Conservation (phyloP, 106 monocot genomes). For the Apostasia ramifera region DNA sequence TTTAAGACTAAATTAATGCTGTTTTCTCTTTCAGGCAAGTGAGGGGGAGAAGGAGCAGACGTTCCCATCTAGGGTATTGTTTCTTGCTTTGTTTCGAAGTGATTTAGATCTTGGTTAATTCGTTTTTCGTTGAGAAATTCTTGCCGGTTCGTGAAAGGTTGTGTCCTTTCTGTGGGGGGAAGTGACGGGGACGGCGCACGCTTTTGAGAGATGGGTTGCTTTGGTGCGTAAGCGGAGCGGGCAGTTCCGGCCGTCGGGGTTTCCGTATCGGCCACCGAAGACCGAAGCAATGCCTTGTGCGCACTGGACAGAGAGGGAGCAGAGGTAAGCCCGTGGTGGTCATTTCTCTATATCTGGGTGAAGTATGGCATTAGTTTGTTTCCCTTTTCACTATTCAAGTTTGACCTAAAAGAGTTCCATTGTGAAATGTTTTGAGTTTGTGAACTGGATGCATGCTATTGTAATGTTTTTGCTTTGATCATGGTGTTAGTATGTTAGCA, state of each 20-base stretch:
- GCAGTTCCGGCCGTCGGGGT: slow-evolving; percentile 18
- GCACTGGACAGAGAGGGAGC: slow-evolving; percentile 3
- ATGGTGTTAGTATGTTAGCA: too few species aligned
- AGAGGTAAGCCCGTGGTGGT: not conserved
- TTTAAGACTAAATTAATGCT: not conserved
- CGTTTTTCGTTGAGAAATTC: not conserved
- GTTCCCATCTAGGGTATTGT: slow-evolving; percentile 14
- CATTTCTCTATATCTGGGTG: not conserved
- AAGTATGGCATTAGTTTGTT: too few species aligned
- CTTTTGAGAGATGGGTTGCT: slow-evolving; percentile 23
- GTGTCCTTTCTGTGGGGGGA: slow-evolving; percentile 20
- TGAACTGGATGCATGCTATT: too few species aligned
- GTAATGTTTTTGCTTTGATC: too few species aligned
- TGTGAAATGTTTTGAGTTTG: too few species aligned
- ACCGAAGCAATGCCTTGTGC: slow-evolving; percentile 6
- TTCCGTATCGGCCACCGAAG: slow-evolving; percentile 17
- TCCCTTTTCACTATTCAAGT: too few species aligned
- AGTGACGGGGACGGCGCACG: slow-evolving; percentile 8
- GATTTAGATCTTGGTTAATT: not conserved
- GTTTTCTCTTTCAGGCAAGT: slow-evolving; percentile 11
- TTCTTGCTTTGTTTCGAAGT: not conserved
- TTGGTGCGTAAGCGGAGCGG: slow-evolving; percentile 21
- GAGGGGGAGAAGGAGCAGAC: slow-evolving; percentile 17
- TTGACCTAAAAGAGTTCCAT: too few species aligned
- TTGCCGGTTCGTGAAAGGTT: slow-evolving; percentile 13